Conservation (phyloP, 345 rosid species). For the Euclidium syriacum region DNA sequence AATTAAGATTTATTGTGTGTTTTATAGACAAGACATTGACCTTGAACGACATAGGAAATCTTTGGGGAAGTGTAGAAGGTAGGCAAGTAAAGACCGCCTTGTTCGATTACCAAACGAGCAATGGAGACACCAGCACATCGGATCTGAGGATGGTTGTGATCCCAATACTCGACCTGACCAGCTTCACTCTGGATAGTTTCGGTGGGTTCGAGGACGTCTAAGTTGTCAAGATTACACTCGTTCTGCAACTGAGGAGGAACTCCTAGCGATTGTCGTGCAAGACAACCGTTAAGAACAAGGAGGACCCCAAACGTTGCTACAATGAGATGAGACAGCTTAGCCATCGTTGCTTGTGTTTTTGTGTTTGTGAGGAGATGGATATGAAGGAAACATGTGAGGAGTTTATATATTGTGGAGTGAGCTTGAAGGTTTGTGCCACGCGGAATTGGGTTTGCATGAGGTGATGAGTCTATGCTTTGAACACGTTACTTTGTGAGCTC, state of each 20-base stretch:
- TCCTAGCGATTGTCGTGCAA: neutral
- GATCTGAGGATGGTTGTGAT: constrained; percentile 36
- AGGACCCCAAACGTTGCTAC: too few relatives aligned
- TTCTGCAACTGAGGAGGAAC: neutral
- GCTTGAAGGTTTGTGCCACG: too few relatives aligned
- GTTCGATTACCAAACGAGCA: constrained; percentile 30
- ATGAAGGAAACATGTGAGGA: too few relatives aligned
- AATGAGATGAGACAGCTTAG: too few relatives aligned
- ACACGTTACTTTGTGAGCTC: neutral
- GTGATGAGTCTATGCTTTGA: too few relatives aligned
- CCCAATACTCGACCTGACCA: constrained; percentile 38
- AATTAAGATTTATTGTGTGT: too few relatives aligned
- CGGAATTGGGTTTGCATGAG: too few relatives aligned
- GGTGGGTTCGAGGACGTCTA: constrained; percentile 36
- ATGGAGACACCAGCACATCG: constrained; percentile 42
- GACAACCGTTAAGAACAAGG: neutral
- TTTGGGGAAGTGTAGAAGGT: constrained; percentile 30
- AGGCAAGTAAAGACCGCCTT: constrained; percentile 43
- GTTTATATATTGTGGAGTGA: too few relatives aligned
- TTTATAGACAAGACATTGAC: too few relatives aligned
- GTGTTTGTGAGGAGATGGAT: too few relatives aligned
- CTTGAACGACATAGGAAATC: constrained; percentile 38
- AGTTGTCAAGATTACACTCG: constrained; percentile 36
- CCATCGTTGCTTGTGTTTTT: too few relatives aligned
- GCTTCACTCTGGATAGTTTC: constrained; percentile 34